Base-by-base conservation (phyloP, 768 basidiomycete genomes). In the Mycena kentingensis region DNA sequence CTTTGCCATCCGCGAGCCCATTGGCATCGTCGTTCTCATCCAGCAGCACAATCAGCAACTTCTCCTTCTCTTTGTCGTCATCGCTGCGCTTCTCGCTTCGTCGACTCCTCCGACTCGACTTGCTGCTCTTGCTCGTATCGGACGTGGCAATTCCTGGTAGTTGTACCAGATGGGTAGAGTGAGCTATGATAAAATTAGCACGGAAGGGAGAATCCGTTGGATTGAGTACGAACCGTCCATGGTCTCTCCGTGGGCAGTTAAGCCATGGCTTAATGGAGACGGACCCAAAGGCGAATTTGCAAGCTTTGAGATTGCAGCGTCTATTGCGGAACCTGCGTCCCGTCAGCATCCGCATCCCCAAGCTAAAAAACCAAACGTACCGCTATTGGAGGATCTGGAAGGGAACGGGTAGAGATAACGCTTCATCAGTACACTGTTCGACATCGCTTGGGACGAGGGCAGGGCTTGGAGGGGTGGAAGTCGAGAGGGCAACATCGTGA, bases 31-130 rank as follows among this genome's bases (percentile, higher is more conserved):
- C 53, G 28, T 59, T 55, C 28, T 51, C 53, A 25, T 59, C 58
- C 37, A 55, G 32, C 21, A 55, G 46, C 4, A 55, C 58, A 4
- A 59, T 55, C 12, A 59, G 45, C 26, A 59, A 49, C 46, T 47
- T 55, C 42, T 55, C 53, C 35, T 52, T 48, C n/a, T 37, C 46
- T 7, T 25, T 12, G 5, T 36, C 50, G 2, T 45, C 46, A 1
- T 49, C 49, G 42, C 36, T 45, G 7, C 11, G 21, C n/a, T n/a
- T n/a, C 11, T 11, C 41, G 18, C 41, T 42, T 22, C 26, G 8
- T 31, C 36, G 28, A 18, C 48, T 45, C 41, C 18, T 48, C 21
- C 42, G 19, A 16, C 29, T 46, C 35, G 7, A 8, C 25, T 37
- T 42, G 39, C 52, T 49, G 47, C 31, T 53, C 28, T 31, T 12